These are phyloP conservation scores for Macaranga tanarius DNA, from an alignment of 441 rosid genomes.

Conservation along the genomic window DNA sequence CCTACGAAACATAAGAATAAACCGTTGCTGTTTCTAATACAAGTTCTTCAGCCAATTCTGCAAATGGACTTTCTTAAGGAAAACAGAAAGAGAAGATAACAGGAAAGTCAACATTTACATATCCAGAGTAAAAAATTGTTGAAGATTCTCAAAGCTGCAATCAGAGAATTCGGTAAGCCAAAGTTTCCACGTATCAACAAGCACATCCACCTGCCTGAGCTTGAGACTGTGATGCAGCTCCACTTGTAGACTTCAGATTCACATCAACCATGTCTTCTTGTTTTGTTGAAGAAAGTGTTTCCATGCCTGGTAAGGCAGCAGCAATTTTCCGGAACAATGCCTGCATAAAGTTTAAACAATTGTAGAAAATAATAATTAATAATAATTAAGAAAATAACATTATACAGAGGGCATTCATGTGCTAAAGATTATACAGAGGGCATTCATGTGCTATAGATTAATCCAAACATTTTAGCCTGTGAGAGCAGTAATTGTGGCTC, in stretches of 20 bases:
- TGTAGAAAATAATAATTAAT: neutral
- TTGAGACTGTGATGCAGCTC: constrained; percentile 46
- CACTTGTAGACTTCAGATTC: constrained; percentile 59
- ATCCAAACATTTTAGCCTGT: too few species aligned
- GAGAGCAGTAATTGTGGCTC: too few species aligned
- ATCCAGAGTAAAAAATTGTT: neutral
- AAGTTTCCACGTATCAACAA: constrained; percentile 39
- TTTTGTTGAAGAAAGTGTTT: constrained; percentile 68
- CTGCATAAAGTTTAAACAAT: constrained; percentile 25
- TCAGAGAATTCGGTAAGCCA: neutral
- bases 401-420: neutral
- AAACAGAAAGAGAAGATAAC: neutral
- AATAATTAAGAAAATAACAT: neutral
- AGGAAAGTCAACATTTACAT: neutral
- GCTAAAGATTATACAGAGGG: neutral
- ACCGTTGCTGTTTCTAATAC: neutral
- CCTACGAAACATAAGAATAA: neutral
- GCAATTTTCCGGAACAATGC: constrained; percentile 59
- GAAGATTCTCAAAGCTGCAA: neutral
- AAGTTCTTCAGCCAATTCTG: neutral
- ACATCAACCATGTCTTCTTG: constrained; percentile 84
- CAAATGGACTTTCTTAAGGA: neutral
- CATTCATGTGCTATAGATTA: neutral
- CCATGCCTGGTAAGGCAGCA: constrained; percentile 53
- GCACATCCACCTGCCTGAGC: constrained; percentile 73